phyloP scores from a whole-genome alignment of 495 filamentous ascomycete species.

The Hyphodiscus hymeniophilus region DNA sequence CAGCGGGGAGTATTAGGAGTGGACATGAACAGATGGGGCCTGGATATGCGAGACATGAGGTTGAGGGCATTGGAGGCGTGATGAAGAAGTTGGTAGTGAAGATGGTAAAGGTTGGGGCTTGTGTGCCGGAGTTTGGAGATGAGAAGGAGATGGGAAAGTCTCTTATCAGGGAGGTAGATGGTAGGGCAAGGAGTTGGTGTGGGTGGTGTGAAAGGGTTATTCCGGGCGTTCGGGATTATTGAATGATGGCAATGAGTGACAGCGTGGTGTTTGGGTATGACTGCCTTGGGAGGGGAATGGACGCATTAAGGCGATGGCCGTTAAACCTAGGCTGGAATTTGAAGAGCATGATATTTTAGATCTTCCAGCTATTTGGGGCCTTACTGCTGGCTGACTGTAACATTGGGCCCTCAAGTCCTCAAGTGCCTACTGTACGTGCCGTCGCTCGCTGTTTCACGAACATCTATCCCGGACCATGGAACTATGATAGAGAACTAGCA shows the following conservation, averaged over 20 bases:
- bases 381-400: no score
- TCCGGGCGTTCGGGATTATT: constrained; percentile 33
- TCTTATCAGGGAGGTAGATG: constrained; percentile 47
- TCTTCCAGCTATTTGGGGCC: no score
- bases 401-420: no score
- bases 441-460: no score
- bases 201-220: constrained; percentile 59
- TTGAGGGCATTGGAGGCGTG: constrained; percentile 77
- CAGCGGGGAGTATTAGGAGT: background rate
- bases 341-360: no score
- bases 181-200: constrained; percentile 53
- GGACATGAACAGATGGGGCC: constrained; percentile 29
- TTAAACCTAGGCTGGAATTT: no score
- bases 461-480: no score
- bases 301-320: no score
- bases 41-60: constrained; percentile 75
- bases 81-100: constrained; percentile 76
- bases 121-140: constrained; percentile 74
- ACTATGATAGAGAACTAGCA: no score
- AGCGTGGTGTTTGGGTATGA: background rate
- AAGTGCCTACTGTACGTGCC: no score
- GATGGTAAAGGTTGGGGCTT: constrained; percentile 67
- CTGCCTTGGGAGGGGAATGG: no score
- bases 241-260: constrained; percentile 3
- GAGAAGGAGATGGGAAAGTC: constrained; percentile 52